Conservation (phyloP, 73 alveolate species). For the Paramecium sonneborni region DNA sequence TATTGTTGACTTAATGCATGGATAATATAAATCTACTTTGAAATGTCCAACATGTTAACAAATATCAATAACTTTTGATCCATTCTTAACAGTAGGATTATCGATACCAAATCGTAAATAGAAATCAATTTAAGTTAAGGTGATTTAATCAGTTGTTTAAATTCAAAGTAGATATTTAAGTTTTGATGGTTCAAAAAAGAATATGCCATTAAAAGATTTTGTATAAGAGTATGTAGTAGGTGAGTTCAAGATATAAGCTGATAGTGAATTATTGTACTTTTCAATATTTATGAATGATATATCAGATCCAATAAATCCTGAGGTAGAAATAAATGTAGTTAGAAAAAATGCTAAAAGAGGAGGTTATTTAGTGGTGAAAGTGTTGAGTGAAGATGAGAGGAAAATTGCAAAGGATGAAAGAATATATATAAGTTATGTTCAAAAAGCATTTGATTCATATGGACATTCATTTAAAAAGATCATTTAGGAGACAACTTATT, state of each 20-base stretch:
- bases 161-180: background rate
- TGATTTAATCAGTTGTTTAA: background rate
- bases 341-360: background rate
- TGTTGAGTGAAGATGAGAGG: background rate
- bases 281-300: background rate
- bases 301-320: background rate
- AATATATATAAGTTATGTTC: background rate
- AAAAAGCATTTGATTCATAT: background rate
- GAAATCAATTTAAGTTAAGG: slow-evolving; percentile 32
- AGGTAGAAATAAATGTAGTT: background rate
- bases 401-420: background rate
- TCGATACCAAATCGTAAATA: slow-evolving; percentile 84
- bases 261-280: background rate
- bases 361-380: background rate
- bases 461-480: background rate
- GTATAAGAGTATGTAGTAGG: background rate
- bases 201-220: background rate
- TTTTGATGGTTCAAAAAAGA: background rate
- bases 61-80: slow-evolving; percentile 92
- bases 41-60: slow-evolving; percentile 88
- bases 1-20: slow-evolving; percentile 95
- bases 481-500: background rate
- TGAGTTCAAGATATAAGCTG: background rate
- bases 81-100: slow-evolving; percentile 88
- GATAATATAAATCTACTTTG: slow-evolving; percentile 90